phyloP scores from a whole-genome alignment of 257 asterid genomes.

The Cynanchum wilfordii region DNA sequence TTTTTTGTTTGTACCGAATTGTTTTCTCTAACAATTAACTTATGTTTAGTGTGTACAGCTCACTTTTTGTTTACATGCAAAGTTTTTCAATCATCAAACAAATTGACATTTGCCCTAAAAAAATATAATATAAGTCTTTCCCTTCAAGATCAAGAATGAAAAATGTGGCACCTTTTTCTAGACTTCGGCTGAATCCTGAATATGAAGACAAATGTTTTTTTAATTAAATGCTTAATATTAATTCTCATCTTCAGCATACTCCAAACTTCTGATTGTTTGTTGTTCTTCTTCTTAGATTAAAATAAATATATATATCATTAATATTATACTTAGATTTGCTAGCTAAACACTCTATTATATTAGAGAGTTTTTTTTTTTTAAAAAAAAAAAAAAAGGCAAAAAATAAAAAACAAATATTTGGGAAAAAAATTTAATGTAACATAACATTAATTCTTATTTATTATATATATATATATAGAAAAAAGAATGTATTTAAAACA shows the following conservation, averaged over 20 bases:
- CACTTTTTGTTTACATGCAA: not conserved
- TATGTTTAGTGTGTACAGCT: too few relatives aligned
- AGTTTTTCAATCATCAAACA: not conserved
- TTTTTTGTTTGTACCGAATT: not conserved
- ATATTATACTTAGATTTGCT: too few relatives aligned
- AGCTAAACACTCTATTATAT: too few relatives aligned
- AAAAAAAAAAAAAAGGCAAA: too few relatives aligned
- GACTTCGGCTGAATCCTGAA: not conserved
- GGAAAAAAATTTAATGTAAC: too few relatives aligned
- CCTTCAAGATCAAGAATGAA: not conserved
- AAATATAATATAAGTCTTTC: not conserved
- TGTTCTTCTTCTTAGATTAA: not conserved
- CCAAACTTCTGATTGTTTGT: not conserved
- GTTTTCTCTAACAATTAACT: not conserved
- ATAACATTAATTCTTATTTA: too few relatives aligned
- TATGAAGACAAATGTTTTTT: too few relatives aligned
- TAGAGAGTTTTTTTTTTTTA: too few relatives aligned
- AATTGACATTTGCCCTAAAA: constrained; percentile 5
- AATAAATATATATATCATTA: too few relatives aligned
- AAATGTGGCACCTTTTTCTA: not conserved
- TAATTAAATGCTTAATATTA: not conserved
- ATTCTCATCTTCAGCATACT: not conserved
- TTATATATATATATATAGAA: too few relatives aligned
- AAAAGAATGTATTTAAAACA: not conserved
- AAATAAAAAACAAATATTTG: too few relatives aligned